Percentiles rank a stretch among this genome's conserved stretches.
Conservation (phyloP, 768 basidiomycete species). For the Suillus cothurnatus region DNA sequence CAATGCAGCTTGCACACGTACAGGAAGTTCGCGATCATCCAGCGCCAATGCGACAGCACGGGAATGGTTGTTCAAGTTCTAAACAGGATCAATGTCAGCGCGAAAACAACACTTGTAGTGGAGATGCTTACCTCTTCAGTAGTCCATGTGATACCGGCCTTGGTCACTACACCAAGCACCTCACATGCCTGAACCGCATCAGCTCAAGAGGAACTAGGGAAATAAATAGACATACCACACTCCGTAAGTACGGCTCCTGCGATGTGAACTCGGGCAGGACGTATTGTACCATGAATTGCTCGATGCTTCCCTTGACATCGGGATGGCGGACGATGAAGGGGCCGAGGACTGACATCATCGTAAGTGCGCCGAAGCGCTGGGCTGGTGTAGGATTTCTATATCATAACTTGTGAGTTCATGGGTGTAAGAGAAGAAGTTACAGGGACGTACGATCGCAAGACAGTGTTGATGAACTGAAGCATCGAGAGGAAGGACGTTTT, state of each 20-base stretch:
- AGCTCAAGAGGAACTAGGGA: constrained; percentile 1
- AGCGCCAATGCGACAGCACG: constrained; percentile 65
- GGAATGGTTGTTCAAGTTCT: constrained; percentile 69
- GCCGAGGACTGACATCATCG: constrained; percentile 39
- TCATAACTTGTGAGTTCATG: not conserved
- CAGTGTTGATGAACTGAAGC: constrained; percentile 72
- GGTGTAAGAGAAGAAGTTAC: not conserved
- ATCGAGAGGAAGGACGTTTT: constrained; percentile 83
- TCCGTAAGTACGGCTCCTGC: constrained; percentile 71
- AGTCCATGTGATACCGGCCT: constrained; percentile 67
- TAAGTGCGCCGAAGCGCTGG: constrained; percentile 80
- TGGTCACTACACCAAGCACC: constrained; percentile 74
- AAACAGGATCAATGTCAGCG: not conserved
- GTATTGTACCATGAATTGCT: constrained; percentile 72
- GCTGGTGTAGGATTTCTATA: constrained; percentile 52
- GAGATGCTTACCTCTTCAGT: constrained; percentile 53
- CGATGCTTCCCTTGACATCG: constrained; percentile 75
- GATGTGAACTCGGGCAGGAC: constrained; percentile 74
- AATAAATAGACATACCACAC: constrained; percentile 56
- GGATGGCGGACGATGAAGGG: constrained; percentile 85
- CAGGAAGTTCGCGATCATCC: constrained; percentile 80
- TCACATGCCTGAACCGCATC: constrained; percentile 65
- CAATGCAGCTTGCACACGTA: constrained; percentile 81
- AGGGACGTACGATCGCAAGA: constrained; percentile 62
- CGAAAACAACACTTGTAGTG: not conserved